Conservation (phyloP, 2,329 filamentous ascomycete genomes). For the Shiraia sp. region DNA sequence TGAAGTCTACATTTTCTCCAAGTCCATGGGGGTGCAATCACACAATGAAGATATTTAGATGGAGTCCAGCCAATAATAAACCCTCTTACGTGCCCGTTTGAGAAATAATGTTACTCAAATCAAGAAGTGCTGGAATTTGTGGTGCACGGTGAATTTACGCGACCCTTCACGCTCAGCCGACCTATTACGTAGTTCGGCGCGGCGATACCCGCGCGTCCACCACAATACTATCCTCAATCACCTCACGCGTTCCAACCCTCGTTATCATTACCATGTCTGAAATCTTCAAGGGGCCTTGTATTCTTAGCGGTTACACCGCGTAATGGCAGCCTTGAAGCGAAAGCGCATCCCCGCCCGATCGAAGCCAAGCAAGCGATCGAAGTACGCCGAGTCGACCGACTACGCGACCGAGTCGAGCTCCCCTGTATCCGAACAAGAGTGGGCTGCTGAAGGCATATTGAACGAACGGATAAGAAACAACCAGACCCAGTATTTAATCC, state of each 20-base stretch:
- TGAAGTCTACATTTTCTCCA: too few species aligned
- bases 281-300: background rate
- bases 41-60: too few species aligned
- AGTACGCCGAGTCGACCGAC: constrained; percentile 13
- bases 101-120: too few species aligned
- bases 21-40: too few species aligned
- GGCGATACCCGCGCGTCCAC: too few species aligned
- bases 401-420: constrained; percentile 1
- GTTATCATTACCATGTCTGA: constrained; percentile 6
- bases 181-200: too few species aligned
- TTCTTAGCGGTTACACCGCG: constrained; percentile 19
- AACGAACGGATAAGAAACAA: constrained; percentile 22
- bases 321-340: constrained; percentile 34
- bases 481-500: constrained; percentile 53
- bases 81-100: too few species aligned
- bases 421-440: constrained; percentile 1
- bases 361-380: constrained; percentile 21
- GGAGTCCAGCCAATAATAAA: too few species aligned
- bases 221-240: background rate
- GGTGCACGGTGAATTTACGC: too few species aligned
- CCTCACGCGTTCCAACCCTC: constrained; percentile 24
- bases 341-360: constrained; percentile 17
- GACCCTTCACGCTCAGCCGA: too few species aligned
- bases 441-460: constrained; percentile 19
- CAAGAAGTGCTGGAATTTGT: too few species aligned